Percentiles rank a stretch among this genome's conserved stretches.
phyloP scores from a whole-genome alignment of 1,284 basidiomycete genomes.

The Trichosporon sp. region DNA sequence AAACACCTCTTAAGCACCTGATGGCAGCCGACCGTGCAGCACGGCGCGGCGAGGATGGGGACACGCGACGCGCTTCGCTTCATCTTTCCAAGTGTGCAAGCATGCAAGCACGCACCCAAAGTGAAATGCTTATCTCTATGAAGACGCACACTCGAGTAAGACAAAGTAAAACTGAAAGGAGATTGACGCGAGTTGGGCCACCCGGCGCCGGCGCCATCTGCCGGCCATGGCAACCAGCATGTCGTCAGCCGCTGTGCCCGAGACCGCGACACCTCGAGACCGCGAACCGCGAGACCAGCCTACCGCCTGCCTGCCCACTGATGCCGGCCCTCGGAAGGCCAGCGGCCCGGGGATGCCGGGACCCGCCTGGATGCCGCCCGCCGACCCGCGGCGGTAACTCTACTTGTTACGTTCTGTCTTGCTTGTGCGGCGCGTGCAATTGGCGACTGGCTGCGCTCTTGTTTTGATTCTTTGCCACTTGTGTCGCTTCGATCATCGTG shows the following conservation, averaged over 20 bases:
- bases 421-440: no score
- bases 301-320: background rate
- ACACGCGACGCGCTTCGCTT: background rate
- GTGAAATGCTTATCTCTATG: background rate
- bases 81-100: background rate
- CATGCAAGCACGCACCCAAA: background rate
- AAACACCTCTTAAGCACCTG: background rate
- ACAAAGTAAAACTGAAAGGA: background rate
- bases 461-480: background rate
- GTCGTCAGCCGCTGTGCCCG: background rate
- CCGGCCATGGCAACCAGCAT: background rate
- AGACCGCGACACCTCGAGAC: no score
- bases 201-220: background rate
- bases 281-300: no score
- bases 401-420: background rate
- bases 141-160: background rate
- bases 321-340: background rate
- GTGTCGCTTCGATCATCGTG: background rate
- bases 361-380: background rate
- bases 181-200: background rate
- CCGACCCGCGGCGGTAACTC: background rate
- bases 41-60: background rate
- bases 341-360: background rate
- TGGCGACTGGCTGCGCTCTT: background rate
- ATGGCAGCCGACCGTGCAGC: background rate